Base-by-base conservation (phyloP, 768 basidiomycete species). In the Rhodosporidiobolus odoratus region DNA sequence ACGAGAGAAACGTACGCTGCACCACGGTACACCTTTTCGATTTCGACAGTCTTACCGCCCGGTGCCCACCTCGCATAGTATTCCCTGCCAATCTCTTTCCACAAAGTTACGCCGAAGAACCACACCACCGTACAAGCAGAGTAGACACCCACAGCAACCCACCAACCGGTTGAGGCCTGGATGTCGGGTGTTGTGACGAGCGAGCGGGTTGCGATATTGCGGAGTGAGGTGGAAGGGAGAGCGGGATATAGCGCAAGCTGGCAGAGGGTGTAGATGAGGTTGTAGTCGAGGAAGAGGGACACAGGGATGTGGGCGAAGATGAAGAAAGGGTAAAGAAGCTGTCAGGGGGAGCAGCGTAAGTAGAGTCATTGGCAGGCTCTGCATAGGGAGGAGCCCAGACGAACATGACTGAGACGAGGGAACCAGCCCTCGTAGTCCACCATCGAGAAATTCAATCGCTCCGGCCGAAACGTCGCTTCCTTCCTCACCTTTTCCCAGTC, bases 201-300 rank as follows among this genome's bases (percentile, higher is more conserved):
- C n/a, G 52, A 60, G 21, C 68, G 66, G 3, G 59, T 30, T 12
- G 60, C 37, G 34, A 66, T 19, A 58, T 45, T 62, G 17, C 19
- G 43, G 16, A 19, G 25, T 7, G 34, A 5, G 43, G 60, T 21
- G 2, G 64, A 37, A 4, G 69, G 69, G 50, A 71, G 43, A 8
- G 73, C 45, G 8, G 68, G 69, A 47, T 35, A 59, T 5, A 58
- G 47, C 2, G 66, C 68, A 62, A 71, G 53, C 54, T 74, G 73
- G 13, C 23, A 8, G 53, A 74, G 63, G 50, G 62, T 25, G 73
- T 74, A 70, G 30, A 70, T 37, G 58, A 65, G 58, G 54, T 59
- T 64, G 58, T 65, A 74, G 61, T 70, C 73, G 69, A 74, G 73
- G 59, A 71, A 74, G 53, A 70, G 45, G 45, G 65, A 67, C 0